phyloP scores from a whole-genome alignment of 2,329 filamentous ascomycete species.

The Aspergillus ustus region DNA sequence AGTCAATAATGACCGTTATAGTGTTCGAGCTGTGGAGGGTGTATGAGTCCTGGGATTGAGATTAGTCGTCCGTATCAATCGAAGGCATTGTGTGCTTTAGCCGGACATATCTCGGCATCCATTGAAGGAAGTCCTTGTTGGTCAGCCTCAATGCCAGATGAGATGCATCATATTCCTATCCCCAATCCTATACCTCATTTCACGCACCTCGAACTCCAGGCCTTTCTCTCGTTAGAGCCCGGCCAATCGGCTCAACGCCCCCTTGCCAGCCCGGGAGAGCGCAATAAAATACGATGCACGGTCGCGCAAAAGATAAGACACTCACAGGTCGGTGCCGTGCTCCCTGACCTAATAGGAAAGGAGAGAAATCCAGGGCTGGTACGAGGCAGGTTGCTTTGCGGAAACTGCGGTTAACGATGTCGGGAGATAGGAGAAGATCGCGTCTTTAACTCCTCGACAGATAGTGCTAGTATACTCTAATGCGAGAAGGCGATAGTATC shows the following conservation, averaged over 20 bases:
- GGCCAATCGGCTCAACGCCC: neutral
- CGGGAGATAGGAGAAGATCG: neutral
- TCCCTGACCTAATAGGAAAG: neutral
- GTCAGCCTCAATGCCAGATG: neutral
- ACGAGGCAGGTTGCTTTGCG: neutral
- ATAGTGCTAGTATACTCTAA: neutral
- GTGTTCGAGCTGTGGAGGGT: neutral
- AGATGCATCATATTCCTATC: neutral
- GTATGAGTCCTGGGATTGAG: neutral
- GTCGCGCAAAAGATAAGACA: neutral
- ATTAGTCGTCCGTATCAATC: neutral
- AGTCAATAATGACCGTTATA: neutral
- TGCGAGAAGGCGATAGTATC: neutral
- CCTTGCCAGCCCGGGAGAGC: neutral
- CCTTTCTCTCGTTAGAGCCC: neutral
- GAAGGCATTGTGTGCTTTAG: neutral
- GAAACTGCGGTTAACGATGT: neutral
- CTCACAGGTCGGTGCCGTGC: neutral
- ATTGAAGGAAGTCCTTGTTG: neutral
- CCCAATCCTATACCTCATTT: neutral
- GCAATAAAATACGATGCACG: neutral
- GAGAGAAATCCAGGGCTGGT: neutral
- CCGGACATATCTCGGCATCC: neutral
- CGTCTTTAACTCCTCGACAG: neutral
- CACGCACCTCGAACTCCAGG: neutral